Percentiles rank a stretch among this genome's conserved stretches.
These are phyloP conservation scores for Platanus orientalis DNA, from an alignment of 164 flowering plant genomes.

Conservation along the genomic window DNA sequence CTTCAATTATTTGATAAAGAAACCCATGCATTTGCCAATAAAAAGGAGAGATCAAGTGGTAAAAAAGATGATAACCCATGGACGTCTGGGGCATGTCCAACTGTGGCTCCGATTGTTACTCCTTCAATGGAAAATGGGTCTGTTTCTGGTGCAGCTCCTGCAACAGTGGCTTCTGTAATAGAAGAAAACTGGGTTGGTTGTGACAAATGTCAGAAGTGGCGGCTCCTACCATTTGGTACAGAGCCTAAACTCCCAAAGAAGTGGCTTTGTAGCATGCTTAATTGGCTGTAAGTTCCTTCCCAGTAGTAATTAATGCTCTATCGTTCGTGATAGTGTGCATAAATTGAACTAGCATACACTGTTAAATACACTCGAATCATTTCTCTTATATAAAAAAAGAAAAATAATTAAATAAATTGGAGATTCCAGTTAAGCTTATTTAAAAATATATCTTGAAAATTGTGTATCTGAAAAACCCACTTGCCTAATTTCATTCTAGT, in stretches of 20 bases:
- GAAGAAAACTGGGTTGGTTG: constrained; percentile 81
- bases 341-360: not conserved
- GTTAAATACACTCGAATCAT: no score
- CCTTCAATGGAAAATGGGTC: constrained; percentile 23
- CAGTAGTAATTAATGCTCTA: not conserved
- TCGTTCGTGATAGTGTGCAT: not conserved
- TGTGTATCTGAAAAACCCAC: no score
- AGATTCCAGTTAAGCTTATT: not conserved
- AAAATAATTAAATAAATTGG: not conserved
- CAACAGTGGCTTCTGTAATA: constrained; percentile 37
- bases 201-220: constrained; percentile 85
- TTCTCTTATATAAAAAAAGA: no score
- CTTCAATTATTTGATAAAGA: constrained; percentile 29
- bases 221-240: constrained; percentile 75
- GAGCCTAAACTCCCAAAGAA: constrained; percentile 71
- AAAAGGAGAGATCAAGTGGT: constrained; percentile 31
- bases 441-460: no score
- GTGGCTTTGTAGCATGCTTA: constrained; percentile 90
- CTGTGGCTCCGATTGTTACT: constrained; percentile 14
- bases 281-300: constrained; percentile 86
- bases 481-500: no score
- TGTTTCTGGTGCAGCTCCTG: constrained; percentile 33
- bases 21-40: constrained; percentile 14
- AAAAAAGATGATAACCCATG: constrained; percentile 29
- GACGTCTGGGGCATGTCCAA: constrained; percentile 23